Evolutionary conservation across 139 green algal genomes (phyloP).

Genomic region (Asterochloris erici): DNA sequence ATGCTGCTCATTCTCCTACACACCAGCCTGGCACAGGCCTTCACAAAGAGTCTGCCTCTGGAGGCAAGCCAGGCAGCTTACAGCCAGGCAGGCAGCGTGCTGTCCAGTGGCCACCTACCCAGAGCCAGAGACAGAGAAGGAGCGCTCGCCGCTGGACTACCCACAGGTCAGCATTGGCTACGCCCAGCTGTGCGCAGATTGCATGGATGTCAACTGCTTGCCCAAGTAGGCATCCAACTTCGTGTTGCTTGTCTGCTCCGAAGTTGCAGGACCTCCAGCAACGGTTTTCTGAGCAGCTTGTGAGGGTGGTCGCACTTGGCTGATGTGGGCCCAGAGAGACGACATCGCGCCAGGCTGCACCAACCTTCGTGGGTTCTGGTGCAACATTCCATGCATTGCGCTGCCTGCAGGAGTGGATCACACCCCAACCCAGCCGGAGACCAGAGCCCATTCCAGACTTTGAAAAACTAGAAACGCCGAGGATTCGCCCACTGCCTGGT

Average conservation of each 20-base stretch:
- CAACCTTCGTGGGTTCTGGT: neutral
- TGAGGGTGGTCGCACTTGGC: no score
- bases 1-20: no score
- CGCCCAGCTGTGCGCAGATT: neutral
- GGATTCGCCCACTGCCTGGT: constrained; percentile 63
- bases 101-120: constrained; percentile 17
- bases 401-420: constrained; percentile 84
- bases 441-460: constrained; percentile 94
- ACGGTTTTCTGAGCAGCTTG: no score
- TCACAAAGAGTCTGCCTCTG: neutral
- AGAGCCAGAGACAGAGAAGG: constrained; percentile 78
- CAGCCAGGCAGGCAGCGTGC: neutral
- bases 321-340: no score
- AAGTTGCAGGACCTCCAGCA: neutral
- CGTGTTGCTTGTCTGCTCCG: neutral
- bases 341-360: neutral
- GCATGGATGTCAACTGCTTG: neutral
- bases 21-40: neutral
- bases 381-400: neutral
- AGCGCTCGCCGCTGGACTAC: constrained; percentile 73
- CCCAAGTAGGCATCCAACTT: neutral
- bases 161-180: constrained; percentile 54
- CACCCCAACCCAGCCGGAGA: constrained; percentile 76
- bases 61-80: neutral
- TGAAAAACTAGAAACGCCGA: constrained; percentile 83